Conservation (phyloP, 805 yeast genomes). For the Barnettozyma wickerhamii region DNA sequence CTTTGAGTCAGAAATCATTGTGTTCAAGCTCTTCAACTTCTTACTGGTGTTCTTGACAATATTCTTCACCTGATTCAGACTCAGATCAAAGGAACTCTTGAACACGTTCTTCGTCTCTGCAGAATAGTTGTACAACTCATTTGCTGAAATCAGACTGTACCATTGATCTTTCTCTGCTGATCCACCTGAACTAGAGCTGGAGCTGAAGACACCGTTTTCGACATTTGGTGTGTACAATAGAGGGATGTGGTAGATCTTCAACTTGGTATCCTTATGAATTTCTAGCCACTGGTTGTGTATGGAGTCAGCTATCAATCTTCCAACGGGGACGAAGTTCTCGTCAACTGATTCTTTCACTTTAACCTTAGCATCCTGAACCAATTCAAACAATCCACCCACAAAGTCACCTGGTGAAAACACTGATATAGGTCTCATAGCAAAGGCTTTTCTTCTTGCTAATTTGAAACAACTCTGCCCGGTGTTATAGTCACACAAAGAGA, state of each 20-base stretch:
- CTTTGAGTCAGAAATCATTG: conserved; percentile 1
- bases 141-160: conserved; percentile 13
- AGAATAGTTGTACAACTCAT: conserved; percentile 11
- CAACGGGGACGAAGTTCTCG: conserved; percentile 11
- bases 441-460: conserved; percentile 43
- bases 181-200: not conserved
- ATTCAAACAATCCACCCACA: conserved; percentile 47
- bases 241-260: conserved; percentile 14
- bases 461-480: conserved; percentile 34
- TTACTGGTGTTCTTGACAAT: conserved; percentile 10
- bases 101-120: conserved; percentile 7
- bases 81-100: conserved; percentile 3
- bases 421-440: conserved; percentile 35
- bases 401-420: conserved; percentile 42
- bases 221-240: conserved; percentile 14
- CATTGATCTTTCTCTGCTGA: conserved; percentile 5
- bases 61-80: conserved; percentile 5
- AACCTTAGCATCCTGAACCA: conserved; percentile 26
- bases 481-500: conserved; percentile 9
- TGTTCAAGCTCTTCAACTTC: conserved; percentile 6
- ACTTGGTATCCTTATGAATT: conserved; percentile 5
- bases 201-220: not conserved
- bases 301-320: conserved; percentile 11
- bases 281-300: conserved; percentile 16
- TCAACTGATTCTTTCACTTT: conserved; percentile 7